A percentile compares a stretch with the other conserved stretches of the same genome.
Evolutionary conservation across 148 eudicot genomes (phyloP).

Genomic region (Salicornia ramosissima): DNA sequence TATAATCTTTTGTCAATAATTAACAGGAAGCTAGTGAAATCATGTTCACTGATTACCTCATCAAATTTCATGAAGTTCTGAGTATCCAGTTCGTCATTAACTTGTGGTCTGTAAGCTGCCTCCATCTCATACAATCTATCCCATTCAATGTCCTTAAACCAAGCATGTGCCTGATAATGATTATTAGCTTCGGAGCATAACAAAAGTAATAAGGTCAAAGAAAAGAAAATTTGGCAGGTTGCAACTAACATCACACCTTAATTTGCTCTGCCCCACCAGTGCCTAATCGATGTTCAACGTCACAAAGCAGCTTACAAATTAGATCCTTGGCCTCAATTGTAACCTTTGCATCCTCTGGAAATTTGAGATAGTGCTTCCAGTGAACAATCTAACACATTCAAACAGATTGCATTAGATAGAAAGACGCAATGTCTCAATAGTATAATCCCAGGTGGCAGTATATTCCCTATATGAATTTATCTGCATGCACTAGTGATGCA

Average conservation of each 20-base stretch:
- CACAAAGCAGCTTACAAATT: constrained; percentile 80
- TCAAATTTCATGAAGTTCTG: constrained; percentile 97
- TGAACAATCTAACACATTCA: constrained; percentile 67
- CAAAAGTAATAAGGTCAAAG: background rate
- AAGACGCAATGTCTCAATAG: background rate
- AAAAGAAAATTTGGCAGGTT: background rate
- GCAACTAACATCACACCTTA: constrained; percentile 39
- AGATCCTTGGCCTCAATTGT: constrained; percentile 89
- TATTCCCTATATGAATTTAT: background rate
- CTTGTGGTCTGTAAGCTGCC: constrained; percentile 89
- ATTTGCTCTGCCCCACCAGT: constrained; percentile 85
- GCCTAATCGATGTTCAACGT: constrained; percentile 90
- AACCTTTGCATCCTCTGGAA: constrained; percentile 75
- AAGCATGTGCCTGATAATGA: constrained; percentile 76
- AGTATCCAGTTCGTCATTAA: constrained; percentile 89
- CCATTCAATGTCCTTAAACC: constrained; percentile 84
- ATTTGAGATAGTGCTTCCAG: constrained; percentile 89
- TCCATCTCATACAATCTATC: constrained; percentile 90
- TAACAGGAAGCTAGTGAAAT: background rate
- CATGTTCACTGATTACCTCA: constrained; percentile 50
- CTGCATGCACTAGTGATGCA: background rate
- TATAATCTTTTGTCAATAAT: background rate
- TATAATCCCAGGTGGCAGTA: constrained; percentile 3
- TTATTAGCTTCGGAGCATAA: background rate
- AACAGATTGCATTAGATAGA: background rate